A percentile compares a stretch with the other conserved stretches of the same genome.
Conservation (phyloP, 306 rosid species). For the Quercus alba region DNA sequence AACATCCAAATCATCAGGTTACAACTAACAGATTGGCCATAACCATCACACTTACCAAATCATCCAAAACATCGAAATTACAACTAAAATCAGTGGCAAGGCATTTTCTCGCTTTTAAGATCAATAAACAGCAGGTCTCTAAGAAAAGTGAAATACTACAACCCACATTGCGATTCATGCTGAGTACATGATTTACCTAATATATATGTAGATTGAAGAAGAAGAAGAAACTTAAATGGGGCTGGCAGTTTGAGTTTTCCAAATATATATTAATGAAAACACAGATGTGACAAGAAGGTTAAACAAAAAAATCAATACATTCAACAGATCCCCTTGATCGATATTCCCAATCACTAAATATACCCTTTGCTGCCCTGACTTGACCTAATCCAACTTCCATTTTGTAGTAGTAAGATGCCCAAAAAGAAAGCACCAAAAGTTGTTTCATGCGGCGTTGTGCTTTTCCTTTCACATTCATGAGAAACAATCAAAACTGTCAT, state of each 20-base stretch:
- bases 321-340: constrained; percentile 42
- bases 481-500: constrained; percentile 36
- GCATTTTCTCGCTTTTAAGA: neutral
- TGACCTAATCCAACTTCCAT: constrained; percentile 44
- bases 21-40: neutral
- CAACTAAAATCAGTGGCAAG: neutral
- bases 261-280: constrained; percentile 14
- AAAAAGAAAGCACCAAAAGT: constrained; percentile 24
- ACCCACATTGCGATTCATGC: neutral
- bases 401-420: constrained; percentile 41
- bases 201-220: neutral
- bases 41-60: neutral
- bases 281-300: constrained; percentile 21
- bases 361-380: constrained; percentile 45
- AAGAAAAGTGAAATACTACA: neutral
- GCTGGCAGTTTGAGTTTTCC: neutral
- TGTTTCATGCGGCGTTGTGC: constrained; percentile 8
- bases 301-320: constrained; percentile 32
- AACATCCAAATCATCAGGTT: too few relatives aligned
- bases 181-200: neutral
- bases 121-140: neutral
- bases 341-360: constrained; percentile 45
- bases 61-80: neutral
- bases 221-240: neutral
- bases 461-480: constrained; percentile 16